Evolutionary conservation across 345 rosid genomes (phyloP).

Genomic region (Streptanthus diversifolius): DNA sequence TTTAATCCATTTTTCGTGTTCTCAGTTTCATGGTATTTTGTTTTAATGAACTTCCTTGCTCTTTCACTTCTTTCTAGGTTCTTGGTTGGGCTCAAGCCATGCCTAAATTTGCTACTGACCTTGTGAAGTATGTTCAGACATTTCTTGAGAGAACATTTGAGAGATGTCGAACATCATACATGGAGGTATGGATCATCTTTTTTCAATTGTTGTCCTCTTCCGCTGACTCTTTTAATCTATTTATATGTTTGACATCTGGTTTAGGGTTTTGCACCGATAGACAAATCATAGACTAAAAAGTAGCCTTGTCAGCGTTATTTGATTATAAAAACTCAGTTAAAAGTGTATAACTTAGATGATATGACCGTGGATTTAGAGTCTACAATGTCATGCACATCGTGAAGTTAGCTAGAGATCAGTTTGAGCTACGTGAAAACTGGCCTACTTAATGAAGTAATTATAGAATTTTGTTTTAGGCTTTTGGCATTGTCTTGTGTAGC

Average conservation of each 20-base stretch:
- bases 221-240: conserved; percentile 8
- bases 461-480: conserved; percentile 10
- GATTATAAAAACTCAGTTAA: background rate
- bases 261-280: conserved; percentile 15
- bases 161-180: conserved; percentile 95
- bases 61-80: conserved; percentile 47
- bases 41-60: conserved; percentile 13
- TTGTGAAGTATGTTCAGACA: conserved; percentile 89
- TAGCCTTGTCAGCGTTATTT: background rate
- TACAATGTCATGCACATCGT: background rate
- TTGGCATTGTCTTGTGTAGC: conserved; percentile 3
- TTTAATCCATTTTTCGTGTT: background rate
- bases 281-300: background rate
- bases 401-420: conserved; percentile 4
- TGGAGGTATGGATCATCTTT: conserved; percentile 58
- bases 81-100: conserved; percentile 99
- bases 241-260: conserved; percentile 24
- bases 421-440: conserved; percentile 6
- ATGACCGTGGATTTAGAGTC: conserved; percentile 1
- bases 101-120: conserved; percentile 96
- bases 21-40: conserved; percentile 7
- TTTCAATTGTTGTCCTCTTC: conserved; percentile 15
- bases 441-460: background rate
- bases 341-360: conserved; percentile 13
- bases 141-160: conserved; percentile 97